Percentiles rank a stretch among this genome's conserved stretches.
Conservation (phyloP, 176 grass and related monocot species). For the Oropetium thomaeum region DNA sequence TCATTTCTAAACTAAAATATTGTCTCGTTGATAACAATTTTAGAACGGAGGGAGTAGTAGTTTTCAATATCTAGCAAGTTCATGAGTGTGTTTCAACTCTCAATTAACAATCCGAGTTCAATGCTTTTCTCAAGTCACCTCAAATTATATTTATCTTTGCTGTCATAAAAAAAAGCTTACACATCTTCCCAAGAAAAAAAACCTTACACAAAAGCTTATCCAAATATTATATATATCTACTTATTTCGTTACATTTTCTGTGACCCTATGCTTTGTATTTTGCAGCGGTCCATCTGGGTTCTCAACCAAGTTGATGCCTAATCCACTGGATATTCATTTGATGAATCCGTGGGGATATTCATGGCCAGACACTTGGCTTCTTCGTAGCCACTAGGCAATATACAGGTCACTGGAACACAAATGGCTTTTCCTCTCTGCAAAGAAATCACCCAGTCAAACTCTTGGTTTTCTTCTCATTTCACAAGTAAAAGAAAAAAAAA, state of each 20-base stretch:
- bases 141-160: neutral
- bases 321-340: too few species aligned
- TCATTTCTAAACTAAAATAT: too few species aligned
- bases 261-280: neutral
- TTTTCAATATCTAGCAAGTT: too few species aligned
- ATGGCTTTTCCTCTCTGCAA: neutral
- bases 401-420: too few species aligned
- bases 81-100: neutral
- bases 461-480: too few species aligned
- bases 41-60: too few species aligned
- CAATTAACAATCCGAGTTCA: neutral
- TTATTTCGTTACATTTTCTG: neutral
- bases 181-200: too few species aligned
- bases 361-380: constrained; percentile 2
- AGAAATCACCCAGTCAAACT: neutral
- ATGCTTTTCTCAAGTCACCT: neutral
- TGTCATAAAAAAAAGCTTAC: too few species aligned
- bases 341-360: neutral
- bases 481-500: too few species aligned
- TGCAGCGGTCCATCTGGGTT: constrained; percentile 4
- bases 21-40: too few species aligned
- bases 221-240: neutral
- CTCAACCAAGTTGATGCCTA: neutral
- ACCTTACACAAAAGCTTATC: too few species aligned
- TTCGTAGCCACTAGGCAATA: neutral